phyloP scores from a whole-genome alignment of 2,329 filamentous ascomycete genomes.

The Ophiosphaerella herpotricha region DNA sequence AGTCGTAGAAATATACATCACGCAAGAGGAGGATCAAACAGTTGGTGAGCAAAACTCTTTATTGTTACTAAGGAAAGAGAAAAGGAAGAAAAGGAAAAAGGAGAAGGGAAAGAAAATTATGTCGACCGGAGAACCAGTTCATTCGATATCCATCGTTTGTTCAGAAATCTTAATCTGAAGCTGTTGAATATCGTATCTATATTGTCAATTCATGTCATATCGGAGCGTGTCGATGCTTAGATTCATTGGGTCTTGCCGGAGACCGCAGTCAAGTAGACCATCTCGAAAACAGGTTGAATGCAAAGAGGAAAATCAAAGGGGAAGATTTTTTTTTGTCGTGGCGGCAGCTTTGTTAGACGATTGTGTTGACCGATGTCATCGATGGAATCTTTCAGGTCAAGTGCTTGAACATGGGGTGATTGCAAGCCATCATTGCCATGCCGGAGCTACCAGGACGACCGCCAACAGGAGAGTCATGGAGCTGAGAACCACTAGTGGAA shows the following conservation, averaged over 20 bases:
- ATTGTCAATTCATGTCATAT: conserved; percentile 4
- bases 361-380: not conserved
- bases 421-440: too few relatives aligned
- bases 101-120: conserved; percentile 5
- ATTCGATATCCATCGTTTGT: conserved; percentile 17
- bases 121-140: conserved; percentile 9
- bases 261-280: conserved; percentile 14
- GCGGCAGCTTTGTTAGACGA: not conserved
- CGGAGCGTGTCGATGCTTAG: conserved; percentile 12
- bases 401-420: too few relatives aligned
- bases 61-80: conserved; percentile 8
- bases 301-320: conserved; percentile 8
- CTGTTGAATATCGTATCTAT: conserved; percentile 14
- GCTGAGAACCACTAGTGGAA: too few relatives aligned
- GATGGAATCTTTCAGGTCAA: not conserved
- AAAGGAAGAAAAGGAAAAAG: too few relatives aligned
- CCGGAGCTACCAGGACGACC: too few relatives aligned
- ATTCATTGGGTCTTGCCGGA: conserved; percentile 13
- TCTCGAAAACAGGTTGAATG: conserved; percentile 15
- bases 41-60: conserved; percentile 22
- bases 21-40: conserved; percentile 6
- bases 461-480: too few relatives aligned
- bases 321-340: not conserved
- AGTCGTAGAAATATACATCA: conserved; percentile 4
- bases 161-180: conserved; percentile 20